Base-by-base conservation (phyloP, 1,284 basidiomycete species). In the Boletus austroedulis region DNA sequence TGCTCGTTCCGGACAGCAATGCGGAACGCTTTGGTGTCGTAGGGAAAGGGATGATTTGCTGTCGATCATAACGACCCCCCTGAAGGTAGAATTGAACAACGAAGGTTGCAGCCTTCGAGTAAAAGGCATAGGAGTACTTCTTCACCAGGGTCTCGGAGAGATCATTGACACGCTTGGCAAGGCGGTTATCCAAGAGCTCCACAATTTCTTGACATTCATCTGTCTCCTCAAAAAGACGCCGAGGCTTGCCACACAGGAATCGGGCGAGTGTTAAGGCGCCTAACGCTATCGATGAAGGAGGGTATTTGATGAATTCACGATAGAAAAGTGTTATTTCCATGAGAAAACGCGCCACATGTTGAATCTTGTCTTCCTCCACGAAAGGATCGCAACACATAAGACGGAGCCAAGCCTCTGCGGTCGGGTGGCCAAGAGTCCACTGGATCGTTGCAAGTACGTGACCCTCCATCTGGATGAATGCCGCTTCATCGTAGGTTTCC, bases 271-370 rank as follows among this genome's bases (percentile, higher is more conserved):
- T 88, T 63, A 99, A 79, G 19, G 95, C 86, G 52, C 92, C 97
- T 24, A 87, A 79, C 23, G 97, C 95, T 67, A 98, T 89, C 34
- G 90, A 82, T 1, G 94, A 96, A 1, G 96, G 88, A 19, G 86
- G 80, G 68, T 89, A 89, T 66, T 88, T 86, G 74, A 98, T 83
- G 75, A 97, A 99, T 72, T 98, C 94, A 63, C 94, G 89, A 75
- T 98, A 92, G 81, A 98, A 99, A 50, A 99, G 83, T 41, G 95
- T 98, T 66, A 96, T 90, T 77, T 99, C 97, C 93, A 99, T 97
- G 68, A 99, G 78, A 80, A 98, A 99, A 47, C 97, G 89, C 3
- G 97, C 94, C 62, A 98, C 87, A 71, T 96, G 91, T 70, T 96
- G 93, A 7, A 95, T 92, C 74, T 91, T 92, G 58, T 85, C 78